Percentiles rank a stretch among this genome's conserved stretches.
Evolutionary conservation across 1,139 yeast genomes (phyloP).

Genomic region (Pichia sp.): DNA sequence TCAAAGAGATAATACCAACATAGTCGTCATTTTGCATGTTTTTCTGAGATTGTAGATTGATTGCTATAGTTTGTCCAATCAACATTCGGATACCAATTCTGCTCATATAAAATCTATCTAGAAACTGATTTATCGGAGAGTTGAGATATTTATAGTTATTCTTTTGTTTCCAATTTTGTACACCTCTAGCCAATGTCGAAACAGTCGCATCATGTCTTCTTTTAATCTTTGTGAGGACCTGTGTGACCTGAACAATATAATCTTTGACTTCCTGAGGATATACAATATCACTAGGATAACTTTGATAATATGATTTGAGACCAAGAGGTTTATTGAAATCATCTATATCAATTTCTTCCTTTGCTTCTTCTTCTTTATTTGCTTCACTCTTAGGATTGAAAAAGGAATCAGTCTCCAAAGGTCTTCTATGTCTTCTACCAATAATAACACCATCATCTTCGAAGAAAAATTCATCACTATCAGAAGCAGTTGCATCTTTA

Average conservation of each 20-base stretch:
- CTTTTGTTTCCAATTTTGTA: conserved; percentile 74
- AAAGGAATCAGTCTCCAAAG: conserved; percentile 1
- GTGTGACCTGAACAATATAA: conserved; percentile 62
- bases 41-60: conserved; percentile 57
- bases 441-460: conserved; percentile 51
- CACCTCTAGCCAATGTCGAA: conserved; percentile 89
- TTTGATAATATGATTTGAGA: conserved; percentile 49
- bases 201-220: conserved; percentile 89
- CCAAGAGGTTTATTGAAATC: conserved; percentile 12
- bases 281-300: conserved; percentile 42
- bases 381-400: conserved; percentile 1
- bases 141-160: conserved; percentile 44
- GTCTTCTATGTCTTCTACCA: conserved; percentile 15
- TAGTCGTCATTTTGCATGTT: conserved; percentile 38
- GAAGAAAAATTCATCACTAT: conserved; percentile 16
- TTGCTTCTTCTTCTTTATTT: neutral
- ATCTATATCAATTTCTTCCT: neutral
- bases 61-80: conserved; percentile 82
- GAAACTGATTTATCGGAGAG: conserved; percentile 64
- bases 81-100: conserved; percentile 85
- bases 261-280: conserved; percentile 64
- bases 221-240: conserved; percentile 63
- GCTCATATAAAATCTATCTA: conserved; percentile 80
- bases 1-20: conserved; percentile 80
- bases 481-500: neutral